Evolutionary conservation across 1,284 basidiomycete species (phyloP), one percentile per base, ranked within the genome.

Genomic region (Xerocomus amazonicus): DNA sequence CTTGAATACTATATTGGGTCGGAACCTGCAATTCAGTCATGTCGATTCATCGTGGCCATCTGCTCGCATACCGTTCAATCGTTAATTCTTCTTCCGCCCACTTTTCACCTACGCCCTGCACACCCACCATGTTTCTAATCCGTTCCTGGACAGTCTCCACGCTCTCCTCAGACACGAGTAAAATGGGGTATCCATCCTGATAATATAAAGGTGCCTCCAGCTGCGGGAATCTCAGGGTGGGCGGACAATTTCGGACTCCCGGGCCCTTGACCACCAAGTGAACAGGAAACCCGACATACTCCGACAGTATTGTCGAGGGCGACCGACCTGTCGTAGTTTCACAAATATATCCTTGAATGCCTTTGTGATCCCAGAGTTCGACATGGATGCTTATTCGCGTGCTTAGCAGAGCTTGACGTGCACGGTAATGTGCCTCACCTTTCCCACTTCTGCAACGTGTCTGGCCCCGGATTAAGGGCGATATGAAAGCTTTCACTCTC

Each of bases 111-210:
- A 87, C 70, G 0, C 81, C 81, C 58, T 81, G 77, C 19, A 67
- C 66, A 29, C 79, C 79, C 32, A 84, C 75, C 59, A 77, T 72
- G 40, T 61, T 59, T 54, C 71, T 69, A 46, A 79, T 66, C 37
- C 73, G 72, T 51, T 66, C 64, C 52, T 83, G 75, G 27, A 84
- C 62, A 19, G 70, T 74, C 9, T 43, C 58, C 49, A 83, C 70
- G 56, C 79, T 86, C 68, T 88, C 87, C 59, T 81, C 77, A 32
- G 81, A 83, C 16, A 83, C 70, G 9, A 89, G 58, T 32, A 87
- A 67, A 45, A 90, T 60, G 0, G 87, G 87, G 60, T 80, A 90
- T 45, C 78, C 82, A 58, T 90, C 87, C 62, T 89, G 87, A 64
- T 80, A 90, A 50, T 74, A 68, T 6, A 79, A 69, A 13, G 71